These are phyloP conservation scores for Penicillium ucsense DNA, from an alignment of 495 filamentous ascomycete genomes.

Conservation along the genomic window DNA sequence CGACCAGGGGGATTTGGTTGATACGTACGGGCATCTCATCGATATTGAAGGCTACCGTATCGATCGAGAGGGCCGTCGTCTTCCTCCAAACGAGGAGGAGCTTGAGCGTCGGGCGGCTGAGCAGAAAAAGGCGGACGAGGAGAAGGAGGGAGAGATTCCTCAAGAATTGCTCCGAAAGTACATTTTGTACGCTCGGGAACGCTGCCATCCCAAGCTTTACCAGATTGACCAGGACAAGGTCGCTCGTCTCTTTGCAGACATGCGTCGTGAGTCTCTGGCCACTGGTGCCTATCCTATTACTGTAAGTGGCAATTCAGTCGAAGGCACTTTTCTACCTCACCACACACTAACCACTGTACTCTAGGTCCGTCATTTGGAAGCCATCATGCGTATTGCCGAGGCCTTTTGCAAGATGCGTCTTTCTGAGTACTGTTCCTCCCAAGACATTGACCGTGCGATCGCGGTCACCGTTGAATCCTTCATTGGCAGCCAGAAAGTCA, in stretches of 20 bases:
- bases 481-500: constrained; percentile 92
- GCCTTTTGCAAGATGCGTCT: constrained; percentile 93
- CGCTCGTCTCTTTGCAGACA: constrained; percentile 87
- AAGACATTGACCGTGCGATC: constrained; percentile 95
- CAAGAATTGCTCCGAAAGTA: constrained; percentile 94
- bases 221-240: constrained; percentile 99
- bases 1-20: constrained; percentile 48
- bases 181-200: constrained; percentile 90
- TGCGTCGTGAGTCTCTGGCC: constrained; percentile 83
- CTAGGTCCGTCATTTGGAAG: constrained; percentile 93
- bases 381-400: constrained; percentile 89
- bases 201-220: constrained; percentile 84
- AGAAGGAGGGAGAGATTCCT: constrained; percentile 70
- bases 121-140: constrained; percentile 39
- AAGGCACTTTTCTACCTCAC: neutral
- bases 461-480: constrained; percentile 95
- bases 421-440: constrained; percentile 77
- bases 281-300: constrained; percentile 98
- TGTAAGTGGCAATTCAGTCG: constrained; percentile 41
- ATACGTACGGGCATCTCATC: constrained; percentile 46
- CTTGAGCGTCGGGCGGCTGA: constrained; percentile 24
- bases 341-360: constrained; percentile 3
- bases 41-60: constrained; percentile 38
- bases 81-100: constrained; percentile 29
- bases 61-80: constrained; percentile 23